phyloP scores from a whole-genome alignment of 768 basidiomycete genomes.

The Sarcomyxa edulis region DNA sequence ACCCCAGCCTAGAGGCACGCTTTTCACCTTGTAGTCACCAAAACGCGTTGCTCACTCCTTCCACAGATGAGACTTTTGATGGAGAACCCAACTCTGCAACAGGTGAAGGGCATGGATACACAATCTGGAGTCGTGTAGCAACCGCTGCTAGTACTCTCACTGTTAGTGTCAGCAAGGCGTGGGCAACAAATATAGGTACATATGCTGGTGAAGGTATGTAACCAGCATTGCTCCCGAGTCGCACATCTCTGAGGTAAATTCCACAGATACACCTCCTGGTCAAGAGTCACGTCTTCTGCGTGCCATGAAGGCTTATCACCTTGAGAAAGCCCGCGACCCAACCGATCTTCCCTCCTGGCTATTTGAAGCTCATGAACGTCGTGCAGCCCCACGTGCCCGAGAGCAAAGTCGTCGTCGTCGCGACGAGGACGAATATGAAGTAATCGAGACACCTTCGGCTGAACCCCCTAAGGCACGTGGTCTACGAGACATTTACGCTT shows the following conservation, averaged over 20 bases:
- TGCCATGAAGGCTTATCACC: conserved; percentile 67
- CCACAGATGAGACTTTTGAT: conserved; percentile 7
- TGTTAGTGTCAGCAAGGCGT: conserved; percentile 54
- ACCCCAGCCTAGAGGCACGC: too few species aligned
- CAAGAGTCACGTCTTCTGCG: conserved; percentile 55
- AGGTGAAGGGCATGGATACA: conserved; percentile 36
- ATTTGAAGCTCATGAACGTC: conserved; percentile 53
- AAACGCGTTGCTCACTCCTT: too few species aligned
- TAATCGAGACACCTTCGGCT: conserved; percentile 5
- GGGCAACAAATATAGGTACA: conserved; percentile 37
- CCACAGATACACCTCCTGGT: conserved; percentile 43
- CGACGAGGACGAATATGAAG: conserved; percentile 9
- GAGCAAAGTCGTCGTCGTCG: conserved; percentile 10
- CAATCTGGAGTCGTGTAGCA: conserved; percentile 56
- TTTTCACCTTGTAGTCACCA: too few species aligned
- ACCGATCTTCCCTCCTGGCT: conserved; percentile 64
- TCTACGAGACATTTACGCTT: conserved; percentile 32
- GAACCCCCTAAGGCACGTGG: conserved; percentile 19
- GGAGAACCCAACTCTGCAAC: conserved; percentile 9
- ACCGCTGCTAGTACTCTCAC: conserved; percentile 47
- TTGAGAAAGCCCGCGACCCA: conserved; percentile 51
- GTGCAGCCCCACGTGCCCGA: conserved; percentile 15
- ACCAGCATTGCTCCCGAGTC: conserved; percentile 4
- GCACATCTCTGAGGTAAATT: not conserved
- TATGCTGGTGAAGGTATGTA: conserved; percentile 40